Percentiles rank a stretch among this genome's conserved stretches.
These are phyloP conservation scores for Melampsora occidentalis DNA, from an alignment of 1,284 basidiomycete species.

Conservation along the genomic window DNA sequence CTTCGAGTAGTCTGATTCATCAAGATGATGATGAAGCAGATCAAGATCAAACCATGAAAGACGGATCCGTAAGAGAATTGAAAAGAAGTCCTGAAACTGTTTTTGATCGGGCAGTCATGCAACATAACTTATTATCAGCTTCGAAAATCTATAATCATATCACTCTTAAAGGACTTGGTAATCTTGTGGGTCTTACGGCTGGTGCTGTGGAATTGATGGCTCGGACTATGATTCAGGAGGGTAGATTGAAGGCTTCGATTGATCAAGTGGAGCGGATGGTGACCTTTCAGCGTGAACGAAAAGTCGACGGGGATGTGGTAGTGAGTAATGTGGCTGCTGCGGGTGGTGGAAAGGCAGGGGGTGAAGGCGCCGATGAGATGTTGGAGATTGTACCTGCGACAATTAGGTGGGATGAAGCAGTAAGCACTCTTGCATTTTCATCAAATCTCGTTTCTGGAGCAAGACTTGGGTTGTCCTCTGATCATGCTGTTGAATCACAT, in stretches of 20 bases:
- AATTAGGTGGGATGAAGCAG: conserved; percentile 37
- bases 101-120: conserved; percentile 94
- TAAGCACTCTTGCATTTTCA: conserved; percentile 3
- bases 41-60: conserved; percentile 50
- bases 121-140: conserved; percentile 93
- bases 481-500: neutral
- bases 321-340: conserved; percentile 42
- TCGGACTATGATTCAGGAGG: conserved; percentile 92
- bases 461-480: neutral
- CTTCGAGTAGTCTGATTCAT: conserved; percentile 62
- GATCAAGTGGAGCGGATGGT: conserved; percentile 91
- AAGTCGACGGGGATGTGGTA: conserved; percentile 68
- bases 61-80: conserved; percentile 57
- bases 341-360: conserved; percentile 1
- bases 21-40: conserved; percentile 56
- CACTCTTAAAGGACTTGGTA: conserved; percentile 48
- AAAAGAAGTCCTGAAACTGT: conserved; percentile 84
- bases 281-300: conserved; percentile 69
- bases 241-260: conserved; percentile 80
- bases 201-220: conserved; percentile 89
- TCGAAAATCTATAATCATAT: conserved; percentile 62
- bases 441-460: neutral
- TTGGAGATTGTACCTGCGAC: conserved; percentile 28
- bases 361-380: conserved; percentile 11
- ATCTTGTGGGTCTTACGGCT: conserved; percentile 49